Conservation (phyloP, 2,329 filamentous ascomycete genomes). For the Venturia pyrina region DNA sequence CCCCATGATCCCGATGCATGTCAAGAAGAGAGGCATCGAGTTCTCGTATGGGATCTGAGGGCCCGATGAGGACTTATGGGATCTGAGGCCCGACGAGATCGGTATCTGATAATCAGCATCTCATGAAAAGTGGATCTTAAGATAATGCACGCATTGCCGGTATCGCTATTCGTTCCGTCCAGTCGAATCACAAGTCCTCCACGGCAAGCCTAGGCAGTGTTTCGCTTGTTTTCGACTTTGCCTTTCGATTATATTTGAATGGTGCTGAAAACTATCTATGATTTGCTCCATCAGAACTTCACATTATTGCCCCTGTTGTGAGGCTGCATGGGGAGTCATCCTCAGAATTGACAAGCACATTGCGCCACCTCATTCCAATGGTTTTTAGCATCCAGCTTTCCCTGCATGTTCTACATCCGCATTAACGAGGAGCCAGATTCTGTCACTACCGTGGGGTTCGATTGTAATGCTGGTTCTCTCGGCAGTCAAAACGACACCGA, state of each 20-base stretch:
- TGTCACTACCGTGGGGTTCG: neutral
- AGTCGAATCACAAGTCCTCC: neutral
- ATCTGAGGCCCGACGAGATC: neutral
- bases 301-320: too few species aligned
- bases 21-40: neutral
- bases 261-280: too few species aligned
- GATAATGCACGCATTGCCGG: neutral
- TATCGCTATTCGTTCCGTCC: neutral
- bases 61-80: neutral
- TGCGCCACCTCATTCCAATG: neutral
- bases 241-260: too few species aligned
- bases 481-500: neutral
- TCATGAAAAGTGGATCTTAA: neutral
- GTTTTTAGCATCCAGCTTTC: neutral
- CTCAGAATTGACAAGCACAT: neutral
- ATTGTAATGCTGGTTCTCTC: neutral
- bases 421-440: neutral
- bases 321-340: too few species aligned
- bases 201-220: neutral
- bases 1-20: too few species aligned
- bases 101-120: neutral
- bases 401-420: neutral
- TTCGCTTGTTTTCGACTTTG: too few species aligned
- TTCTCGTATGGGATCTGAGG: neutral
- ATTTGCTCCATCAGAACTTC: too few species aligned